Conservation (phyloP, 2,329 filamentous ascomycete species). For the Podosphaera fusca region DNA sequence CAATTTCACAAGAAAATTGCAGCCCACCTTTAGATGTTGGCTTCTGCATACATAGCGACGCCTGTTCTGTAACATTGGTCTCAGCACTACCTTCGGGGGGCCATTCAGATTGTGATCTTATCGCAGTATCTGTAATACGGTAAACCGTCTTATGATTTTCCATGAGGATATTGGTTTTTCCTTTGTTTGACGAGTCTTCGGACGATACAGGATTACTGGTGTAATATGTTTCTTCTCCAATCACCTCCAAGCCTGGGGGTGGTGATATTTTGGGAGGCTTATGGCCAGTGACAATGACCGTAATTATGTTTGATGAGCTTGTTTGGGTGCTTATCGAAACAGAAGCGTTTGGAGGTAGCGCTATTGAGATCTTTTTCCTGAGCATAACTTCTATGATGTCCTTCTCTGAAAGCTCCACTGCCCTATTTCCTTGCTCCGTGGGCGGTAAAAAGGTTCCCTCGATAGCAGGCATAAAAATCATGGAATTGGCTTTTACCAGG, state of each 20-base stretch:
- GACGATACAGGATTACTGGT: conserved; percentile 5
- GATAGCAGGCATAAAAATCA: conserved; percentile 12
- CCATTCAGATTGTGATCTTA: background rate
- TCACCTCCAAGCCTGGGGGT: conserved; percentile 33
- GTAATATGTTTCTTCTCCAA: conserved; percentile 23
- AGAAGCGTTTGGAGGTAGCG: conserved; percentile 30
- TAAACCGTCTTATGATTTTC: conserved; percentile 33
- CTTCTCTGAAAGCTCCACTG: conserved; percentile 18
- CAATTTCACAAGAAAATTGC: background rate
- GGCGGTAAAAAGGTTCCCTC: conserved; percentile 16
- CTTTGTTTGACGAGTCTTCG: conserved; percentile 6
- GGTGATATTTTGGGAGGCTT: conserved; percentile 27
- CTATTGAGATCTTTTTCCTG: conserved; percentile 29
- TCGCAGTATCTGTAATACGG: conserved; percentile 19
- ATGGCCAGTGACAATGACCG: conserved; percentile 35
- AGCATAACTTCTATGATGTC: conserved; percentile 24
- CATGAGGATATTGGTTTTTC: conserved; percentile 5
- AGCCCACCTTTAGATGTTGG: background rate
- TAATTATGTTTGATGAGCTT: conserved; percentile 37
- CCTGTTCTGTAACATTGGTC: background rate
- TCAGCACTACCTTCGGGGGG: background rate
- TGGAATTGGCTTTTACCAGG: conserved; percentile 18
- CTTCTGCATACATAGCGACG: background rate
- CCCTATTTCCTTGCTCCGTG: conserved; percentile 15
- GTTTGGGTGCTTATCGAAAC: conserved; percentile 36